These are phyloP conservation scores for Cutaneotrichosporon mucoides DNA, from an alignment of 1,284 basidiomycete species.

Conservation along the genomic window DNA sequence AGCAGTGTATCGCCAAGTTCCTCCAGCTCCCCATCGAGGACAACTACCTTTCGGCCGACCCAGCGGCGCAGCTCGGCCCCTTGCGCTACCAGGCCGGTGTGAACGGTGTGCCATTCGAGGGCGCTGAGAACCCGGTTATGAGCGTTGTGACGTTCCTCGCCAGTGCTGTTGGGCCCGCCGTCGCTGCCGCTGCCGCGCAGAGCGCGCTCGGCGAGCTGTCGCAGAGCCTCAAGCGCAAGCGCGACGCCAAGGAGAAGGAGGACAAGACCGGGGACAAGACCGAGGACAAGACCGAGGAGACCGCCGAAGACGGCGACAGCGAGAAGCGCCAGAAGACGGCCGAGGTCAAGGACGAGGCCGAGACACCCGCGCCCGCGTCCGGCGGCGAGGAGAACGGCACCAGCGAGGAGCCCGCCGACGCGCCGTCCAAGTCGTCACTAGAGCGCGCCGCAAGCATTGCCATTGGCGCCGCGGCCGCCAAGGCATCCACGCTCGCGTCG, in stretches of 20 bases:
- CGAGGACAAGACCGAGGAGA: neutral
- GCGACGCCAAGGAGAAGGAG: constrained; percentile 30
- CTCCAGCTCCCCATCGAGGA: constrained; percentile 96
- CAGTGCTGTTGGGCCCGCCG: constrained; percentile 81
- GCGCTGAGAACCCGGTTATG: constrained; percentile 97
- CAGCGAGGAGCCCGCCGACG: constrained; percentile 22
- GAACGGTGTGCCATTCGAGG: constrained; percentile 76
- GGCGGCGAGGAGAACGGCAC: constrained; percentile 39
- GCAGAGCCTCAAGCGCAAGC: constrained; percentile 63
- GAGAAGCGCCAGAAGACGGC: constrained; percentile 20
- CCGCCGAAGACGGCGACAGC: constrained; percentile 1
- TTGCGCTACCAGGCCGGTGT: constrained; percentile 59
- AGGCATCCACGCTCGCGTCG: constrained; percentile 75
- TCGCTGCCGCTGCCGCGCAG: constrained; percentile 91
- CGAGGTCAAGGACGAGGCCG: constrained; percentile 21
- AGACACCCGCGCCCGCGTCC: neutral
- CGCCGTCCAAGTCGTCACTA: constrained; percentile 68
- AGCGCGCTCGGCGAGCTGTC: constrained; percentile 66
- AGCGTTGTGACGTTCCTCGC: constrained; percentile 96
- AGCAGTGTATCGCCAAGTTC: constrained; percentile 95
- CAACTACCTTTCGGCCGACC: constrained; percentile 59
- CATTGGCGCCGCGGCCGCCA: constrained; percentile 82
- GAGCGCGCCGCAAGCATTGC: constrained; percentile 76
- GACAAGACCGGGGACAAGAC: constrained; percentile 12
- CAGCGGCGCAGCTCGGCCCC: constrained; percentile 60